phyloP scores from a whole-genome alignment of 2,329 filamentous ascomycete species.

The Apiospora koreana region DNA sequence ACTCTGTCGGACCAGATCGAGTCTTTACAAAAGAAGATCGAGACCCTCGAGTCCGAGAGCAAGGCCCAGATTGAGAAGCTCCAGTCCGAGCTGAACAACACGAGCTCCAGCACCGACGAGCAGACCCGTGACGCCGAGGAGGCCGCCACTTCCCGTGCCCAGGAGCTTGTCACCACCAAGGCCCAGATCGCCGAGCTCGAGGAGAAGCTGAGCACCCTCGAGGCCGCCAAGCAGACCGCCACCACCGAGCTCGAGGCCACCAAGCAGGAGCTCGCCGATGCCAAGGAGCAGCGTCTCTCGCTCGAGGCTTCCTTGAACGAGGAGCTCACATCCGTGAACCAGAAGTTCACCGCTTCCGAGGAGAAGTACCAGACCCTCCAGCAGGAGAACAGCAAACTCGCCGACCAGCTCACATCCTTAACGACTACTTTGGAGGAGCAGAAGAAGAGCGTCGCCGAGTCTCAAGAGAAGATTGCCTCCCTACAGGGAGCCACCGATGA shows the following conservation, averaged over 20 bases:
- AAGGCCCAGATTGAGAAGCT: conserved; percentile 36
- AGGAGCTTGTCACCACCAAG: conserved; percentile 6
- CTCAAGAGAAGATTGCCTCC: conserved; percentile 5
- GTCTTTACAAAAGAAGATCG: conserved; percentile 39
- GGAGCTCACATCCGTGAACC: conserved; percentile 25
- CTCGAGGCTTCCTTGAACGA: conserved; percentile 21
- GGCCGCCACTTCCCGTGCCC: conserved; percentile 19
- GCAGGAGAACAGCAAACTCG: conserved; percentile 24
- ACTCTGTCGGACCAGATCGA: conserved; percentile 37
- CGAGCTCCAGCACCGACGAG: conserved; percentile 27
- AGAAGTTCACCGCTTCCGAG: conserved; percentile 24
- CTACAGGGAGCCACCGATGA: background rate
- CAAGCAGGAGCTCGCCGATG: conserved; percentile 22
- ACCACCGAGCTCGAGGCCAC: conserved; percentile 30
- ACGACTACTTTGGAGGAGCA: conserved; percentile 1
- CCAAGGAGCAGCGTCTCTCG: conserved; percentile 16
- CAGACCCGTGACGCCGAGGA: conserved; percentile 22
- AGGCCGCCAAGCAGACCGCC: conserved; percentile 29
- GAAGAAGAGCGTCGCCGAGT: conserved; percentile 9
- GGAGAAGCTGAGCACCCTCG: conserved; percentile 15
- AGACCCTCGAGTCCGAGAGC: conserved; percentile 33
- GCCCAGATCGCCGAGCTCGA: conserved; percentile 23
- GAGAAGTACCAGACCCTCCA: conserved; percentile 25
- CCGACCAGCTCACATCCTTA: conserved; percentile 31
- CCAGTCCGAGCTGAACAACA: conserved; percentile 35